Conservation (phyloP, 2,329 filamentous ascomycete genomes). For the Hymenoscyphus albidus region DNA sequence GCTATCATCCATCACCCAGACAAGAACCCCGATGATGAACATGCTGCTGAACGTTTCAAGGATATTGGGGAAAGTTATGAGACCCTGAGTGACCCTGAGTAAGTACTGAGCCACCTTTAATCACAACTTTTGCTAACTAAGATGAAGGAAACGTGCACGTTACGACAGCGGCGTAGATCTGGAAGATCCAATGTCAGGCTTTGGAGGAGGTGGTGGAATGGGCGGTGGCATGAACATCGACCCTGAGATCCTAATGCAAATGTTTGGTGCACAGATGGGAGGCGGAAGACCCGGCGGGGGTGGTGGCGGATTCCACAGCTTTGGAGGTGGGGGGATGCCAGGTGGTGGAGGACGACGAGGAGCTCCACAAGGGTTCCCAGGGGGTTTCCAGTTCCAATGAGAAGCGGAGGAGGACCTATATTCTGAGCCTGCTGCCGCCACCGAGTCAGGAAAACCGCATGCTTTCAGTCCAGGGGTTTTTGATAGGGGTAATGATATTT, state of each 20-base stretch:
- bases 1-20: constrained; percentile 94
- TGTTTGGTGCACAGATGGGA: constrained; percentile 36
- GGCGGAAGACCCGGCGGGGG: constrained; percentile 49
- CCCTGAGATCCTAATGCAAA: constrained; percentile 36
- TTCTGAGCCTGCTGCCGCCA: constrained; percentile 13
- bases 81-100: constrained; percentile 88
- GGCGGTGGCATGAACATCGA: constrained; percentile 43
- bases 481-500: constrained; percentile 15
- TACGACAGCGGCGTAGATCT: constrained; percentile 94
- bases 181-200: constrained; percentile 75
- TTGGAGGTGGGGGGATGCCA: constrained; percentile 50
- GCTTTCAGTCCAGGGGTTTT: constrained; percentile 6
- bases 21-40: constrained; percentile 86
- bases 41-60: constrained; percentile 91
- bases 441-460: constrained; percentile 5
- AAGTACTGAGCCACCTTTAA: constrained; percentile 42
- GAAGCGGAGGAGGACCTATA: constrained; percentile 30
- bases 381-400: constrained; percentile 58
- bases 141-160: constrained; percentile 70
- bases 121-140: constrained; percentile 36
- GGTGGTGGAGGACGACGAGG: constrained; percentile 27
- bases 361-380: constrained; percentile 41
- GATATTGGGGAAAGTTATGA: constrained; percentile 97
- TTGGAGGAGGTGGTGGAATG: constrained; percentile 57
- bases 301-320: constrained; percentile 44